phyloP scores from a whole-genome alignment of 495 filamentous ascomycete species.

The Daldinia concentrica region DNA sequence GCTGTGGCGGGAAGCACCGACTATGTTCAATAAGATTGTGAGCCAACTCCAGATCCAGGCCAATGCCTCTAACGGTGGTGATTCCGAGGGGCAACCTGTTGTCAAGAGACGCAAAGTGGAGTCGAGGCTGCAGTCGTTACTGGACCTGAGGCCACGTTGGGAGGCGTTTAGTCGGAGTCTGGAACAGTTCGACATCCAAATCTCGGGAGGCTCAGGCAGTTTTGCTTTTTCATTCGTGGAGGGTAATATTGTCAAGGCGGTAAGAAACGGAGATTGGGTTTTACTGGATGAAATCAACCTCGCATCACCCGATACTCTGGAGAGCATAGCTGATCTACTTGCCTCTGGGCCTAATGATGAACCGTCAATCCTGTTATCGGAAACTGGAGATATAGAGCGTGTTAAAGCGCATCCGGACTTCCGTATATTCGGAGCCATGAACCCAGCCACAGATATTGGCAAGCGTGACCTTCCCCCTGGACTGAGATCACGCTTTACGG shows the following conservation, averaged over 20 bases:
- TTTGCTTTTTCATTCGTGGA: constrained; percentile 97
- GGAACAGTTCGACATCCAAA: constrained; percentile 81
- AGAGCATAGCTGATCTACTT: constrained; percentile 89
- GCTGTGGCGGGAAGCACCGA: constrained; percentile 88
- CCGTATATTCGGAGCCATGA: constrained; percentile 98
- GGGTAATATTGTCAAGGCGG: constrained; percentile 90
- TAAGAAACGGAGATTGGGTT: constrained; percentile 96
- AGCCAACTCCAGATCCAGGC: constrained; percentile 54
- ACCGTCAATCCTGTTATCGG: constrained; percentile 86
- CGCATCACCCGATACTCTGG: constrained; percentile 91
- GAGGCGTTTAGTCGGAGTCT: constrained; percentile 77
- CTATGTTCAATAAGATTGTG: constrained; percentile 80
- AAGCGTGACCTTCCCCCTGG: constrained; percentile 92
- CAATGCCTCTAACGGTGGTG: constrained; percentile 47
- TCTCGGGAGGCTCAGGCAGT: constrained; percentile 77
- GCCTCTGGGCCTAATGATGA: constrained; percentile 68
- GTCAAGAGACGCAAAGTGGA: constrained; percentile 86
- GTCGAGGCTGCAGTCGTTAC: constrained; percentile 66
- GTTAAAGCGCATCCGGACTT: constrained; percentile 92
- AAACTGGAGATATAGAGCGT: constrained; percentile 89
- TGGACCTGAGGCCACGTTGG: constrained; percentile 77
- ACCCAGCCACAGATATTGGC: constrained; percentile 95
- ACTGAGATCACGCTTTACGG: constrained; percentile 87
- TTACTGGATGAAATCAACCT: constrained; percentile 98
- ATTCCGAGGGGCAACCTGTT: constrained; percentile 65